A percentile compares a stretch with the other conserved stretches of the same genome.
These are phyloP conservation scores for Botrytis pseudocinerea DNA, from an alignment of 2,329 filamentous ascomycete genomes.

Conservation along the genomic window DNA sequence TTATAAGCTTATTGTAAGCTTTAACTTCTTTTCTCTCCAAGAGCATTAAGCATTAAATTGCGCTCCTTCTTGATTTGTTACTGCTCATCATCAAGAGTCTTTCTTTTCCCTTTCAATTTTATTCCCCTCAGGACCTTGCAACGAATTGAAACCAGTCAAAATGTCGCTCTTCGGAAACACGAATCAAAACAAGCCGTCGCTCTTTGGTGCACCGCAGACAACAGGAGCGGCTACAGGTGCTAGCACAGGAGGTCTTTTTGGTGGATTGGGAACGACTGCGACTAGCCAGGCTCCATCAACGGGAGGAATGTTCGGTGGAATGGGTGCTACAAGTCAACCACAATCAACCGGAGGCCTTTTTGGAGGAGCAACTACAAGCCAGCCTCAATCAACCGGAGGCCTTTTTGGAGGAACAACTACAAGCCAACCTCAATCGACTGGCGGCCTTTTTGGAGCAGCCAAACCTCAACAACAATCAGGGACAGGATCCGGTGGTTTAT, in stretches of 20 bases:
- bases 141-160: not conserved
- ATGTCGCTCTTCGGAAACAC: constrained; percentile 22
- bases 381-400: constrained; percentile 7
- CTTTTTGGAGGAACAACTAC: constrained; percentile 6
- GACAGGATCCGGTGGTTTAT: constrained; percentile 28
- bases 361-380: constrained; percentile 36
- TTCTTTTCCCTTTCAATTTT: not conserved
- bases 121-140: not conserved
- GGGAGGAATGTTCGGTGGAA: constrained; percentile 42
- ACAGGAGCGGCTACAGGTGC: constrained; percentile 18
- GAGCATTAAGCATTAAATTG: not conserved
- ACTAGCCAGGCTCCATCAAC: constrained; percentile 28
- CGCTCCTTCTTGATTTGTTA: not conserved
- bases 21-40: not conserved
- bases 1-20: constrained; percentile 19
- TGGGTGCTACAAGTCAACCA: constrained; percentile 27
- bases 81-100: not conserved
- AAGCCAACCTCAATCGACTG: constrained; percentile 1
- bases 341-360: constrained; percentile 40
- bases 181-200: constrained; percentile 19
- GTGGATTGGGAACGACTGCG: constrained; percentile 20
- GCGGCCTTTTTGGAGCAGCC: constrained; percentile 23
- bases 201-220: constrained; percentile 19
- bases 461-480: constrained; percentile 31
- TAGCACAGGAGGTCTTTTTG: constrained; percentile 27